Evolutionary conservation across 2,329 filamentous ascomycete genomes (phyloP).

Genomic region (Teratosphaeria destructans): DNA sequence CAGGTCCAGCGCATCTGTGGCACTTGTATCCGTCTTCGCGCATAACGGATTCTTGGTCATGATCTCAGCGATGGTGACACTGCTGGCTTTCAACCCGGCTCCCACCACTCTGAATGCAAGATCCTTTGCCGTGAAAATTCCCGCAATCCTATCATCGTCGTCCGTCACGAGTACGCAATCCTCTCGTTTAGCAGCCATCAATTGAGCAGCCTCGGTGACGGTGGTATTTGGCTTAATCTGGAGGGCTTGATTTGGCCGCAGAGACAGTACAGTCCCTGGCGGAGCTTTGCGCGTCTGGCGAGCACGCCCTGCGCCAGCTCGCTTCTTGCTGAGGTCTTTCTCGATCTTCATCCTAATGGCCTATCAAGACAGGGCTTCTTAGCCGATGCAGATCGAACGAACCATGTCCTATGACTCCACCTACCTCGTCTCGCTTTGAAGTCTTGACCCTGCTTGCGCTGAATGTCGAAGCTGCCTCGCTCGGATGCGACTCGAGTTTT

Average conservation of each 20-base stretch:
- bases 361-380: slow-evolving; percentile 38
- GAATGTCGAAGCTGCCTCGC: slow-evolving; percentile 58
- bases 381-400: background rate
- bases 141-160: slow-evolving; percentile 92
- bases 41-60: slow-evolving; percentile 99
- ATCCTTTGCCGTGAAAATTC: slow-evolving; percentile 98
- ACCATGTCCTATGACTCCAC: background rate
- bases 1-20: slow-evolving; percentile 89
- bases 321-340: slow-evolving; percentile 96
- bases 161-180: slow-evolving; percentile 97
- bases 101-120: slow-evolving; percentile 94
- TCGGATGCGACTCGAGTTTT: slow-evolving; percentile 48
- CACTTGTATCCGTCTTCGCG: slow-evolving; percentile 92
- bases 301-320: slow-evolving; percentile 64
- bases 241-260: slow-evolving; percentile 89
- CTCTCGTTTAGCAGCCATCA: slow-evolving; percentile 98
- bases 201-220: slow-evolving; percentile 88
- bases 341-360: slow-evolving; percentile 96
- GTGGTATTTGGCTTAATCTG: slow-evolving; percentile 95
- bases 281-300: slow-evolving; percentile 86
- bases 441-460: slow-evolving; percentile 94
- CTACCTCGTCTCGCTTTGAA: slow-evolving; percentile 94
- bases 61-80: slow-evolving; percentile 90
- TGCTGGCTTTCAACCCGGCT: slow-evolving; percentile 75
- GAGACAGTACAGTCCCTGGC: slow-evolving; percentile 86